Base-by-base conservation (phyloP, 2,329 filamentous ascomycete species). In the Pseudogymnoascus sp. region DNA sequence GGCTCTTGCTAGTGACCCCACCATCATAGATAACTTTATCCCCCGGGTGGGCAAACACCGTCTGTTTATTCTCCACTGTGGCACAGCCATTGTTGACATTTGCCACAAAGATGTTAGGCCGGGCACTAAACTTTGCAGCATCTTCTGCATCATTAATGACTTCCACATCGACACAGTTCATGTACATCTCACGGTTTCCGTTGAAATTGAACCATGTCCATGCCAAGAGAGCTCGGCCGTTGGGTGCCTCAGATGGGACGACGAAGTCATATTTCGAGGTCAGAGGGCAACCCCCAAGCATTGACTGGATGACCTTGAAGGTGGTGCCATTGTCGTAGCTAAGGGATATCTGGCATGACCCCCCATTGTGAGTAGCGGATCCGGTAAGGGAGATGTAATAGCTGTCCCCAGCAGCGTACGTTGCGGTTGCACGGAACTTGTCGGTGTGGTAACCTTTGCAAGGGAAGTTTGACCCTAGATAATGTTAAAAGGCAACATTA, bases 101-200 rank as follows among this genome's bases (percentile, higher is more conserved):
- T 40, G 33, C 83, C 11, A 84, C 77, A 69, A 86, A 87, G 70
- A 87, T 78, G 19, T 78, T 74, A 0, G 85, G 85, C 0, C 86
- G 79, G 6, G 69, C 66, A 31, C 74, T 71, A 69, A 86, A 81
- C 26, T 31, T 57, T 1, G 21, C 57, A 26, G 23, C 59, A 26
- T 61, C n/a, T 17, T 23, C 59, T 38, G 62, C 59, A 15, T 65
- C 64, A 21, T 65, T 35, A 1, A 68, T 69, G 17, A 66, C 65
- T 7, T 67, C 68, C 62, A 87, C 82, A 26, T 79, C 78, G 35
- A 87, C 80, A 8, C 85, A 88, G 71, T 87, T 85, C 83, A 86
- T 86, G 76, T 88, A 88, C 78, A 86, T 85, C 68, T 87, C 85
- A 17, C 84, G 78, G 69, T 87, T 87, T 2, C 84, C 84, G 26